Evolutionary conservation across 139 green algal genomes (phyloP).

Genomic region (Tetraselmis striata): DNA sequence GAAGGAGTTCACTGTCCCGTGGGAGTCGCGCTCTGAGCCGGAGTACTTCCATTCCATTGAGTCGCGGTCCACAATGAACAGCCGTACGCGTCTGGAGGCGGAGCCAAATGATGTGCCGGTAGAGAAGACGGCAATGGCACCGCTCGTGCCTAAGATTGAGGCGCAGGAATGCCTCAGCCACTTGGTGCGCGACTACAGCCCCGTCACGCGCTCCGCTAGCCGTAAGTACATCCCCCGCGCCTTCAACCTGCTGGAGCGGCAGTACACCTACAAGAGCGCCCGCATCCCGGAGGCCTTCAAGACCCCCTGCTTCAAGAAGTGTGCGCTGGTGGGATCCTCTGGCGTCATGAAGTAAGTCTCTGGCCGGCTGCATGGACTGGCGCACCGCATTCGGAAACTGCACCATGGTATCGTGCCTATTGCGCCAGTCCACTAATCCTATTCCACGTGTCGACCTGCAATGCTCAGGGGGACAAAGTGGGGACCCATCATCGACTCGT

Average conservation of each 20-base stretch:
- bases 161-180: not conserved
- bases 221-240: not conserved
- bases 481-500: not conserved
- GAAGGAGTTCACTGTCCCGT: not conserved
- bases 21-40: not conserved
- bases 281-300: not conserved
- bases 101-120: not conserved
- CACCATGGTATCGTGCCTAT: no score
- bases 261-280: not conserved
- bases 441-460: no score
- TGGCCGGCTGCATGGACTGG: no score
- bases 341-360: not conserved
- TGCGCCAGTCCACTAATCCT: no score
- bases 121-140: not conserved
- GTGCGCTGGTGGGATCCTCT: not conserved
- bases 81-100: not conserved
- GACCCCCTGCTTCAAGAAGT: not conserved
- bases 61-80: not conserved
- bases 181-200: not conserved
- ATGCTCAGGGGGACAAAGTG: not conserved
- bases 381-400: no score
- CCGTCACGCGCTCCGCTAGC: not conserved
- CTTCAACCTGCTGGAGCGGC: not conserved
- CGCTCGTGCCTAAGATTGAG: not conserved
- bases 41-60: not conserved